Base-by-base conservation (phyloP, 192 early-diverging fungal species). In the Thoreauomyces humboldtii region DNA sequence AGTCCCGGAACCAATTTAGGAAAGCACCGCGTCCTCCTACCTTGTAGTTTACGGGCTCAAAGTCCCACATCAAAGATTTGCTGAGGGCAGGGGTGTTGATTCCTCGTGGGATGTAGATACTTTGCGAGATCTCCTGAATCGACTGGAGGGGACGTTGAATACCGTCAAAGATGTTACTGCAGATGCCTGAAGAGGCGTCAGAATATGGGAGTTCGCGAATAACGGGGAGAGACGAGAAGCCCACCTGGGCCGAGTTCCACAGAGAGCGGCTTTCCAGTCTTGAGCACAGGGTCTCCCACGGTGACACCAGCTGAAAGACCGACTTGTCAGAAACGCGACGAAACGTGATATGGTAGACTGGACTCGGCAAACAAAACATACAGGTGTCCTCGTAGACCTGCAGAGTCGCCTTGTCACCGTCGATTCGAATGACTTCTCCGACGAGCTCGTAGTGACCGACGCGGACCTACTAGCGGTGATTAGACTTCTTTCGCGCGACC, bases 381-480 rank as follows among this genome's bases (percentile, higher is more conserved):
- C 91, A 88, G 45, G 98, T 99, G 74, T 99, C 98, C 67, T 99
- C 98, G 83, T 99, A 99, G 22, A 99, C 98, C 80, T 99, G 98
- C 67, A 99, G 89, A 24, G 98, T 98, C n/a, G 94, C 93, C 82
- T 99, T 99, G 76, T 98, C 92, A 61, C 92, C 88, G 41, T 99
- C 98, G 67, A 99, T 92, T 80, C 96, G 92, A 80, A 99, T 99
- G 68, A 99, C 98, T 79, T 99, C 98, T 67, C 98, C 98, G 38
- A 99, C 93, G 52, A 99, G 82, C 56, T 96, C 96, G 53, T 89
- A 83, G 78, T 99, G 92, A 51, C 98, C 98, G 25, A 99, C 98
- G 67, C 96, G 92, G 33, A 94, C 91, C 91, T 93, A 27, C 22
- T n/a, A n/a, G n/a, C n/a, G n/a, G n/a, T n/a, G n/a, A n/a, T n/a